A percentile compares a stretch with the other conserved stretches of the same genome.
Evolutionary conservation across 2,329 filamentous ascomycete genomes (phyloP).

Genomic region (Colletotrichum sidae): DNA sequence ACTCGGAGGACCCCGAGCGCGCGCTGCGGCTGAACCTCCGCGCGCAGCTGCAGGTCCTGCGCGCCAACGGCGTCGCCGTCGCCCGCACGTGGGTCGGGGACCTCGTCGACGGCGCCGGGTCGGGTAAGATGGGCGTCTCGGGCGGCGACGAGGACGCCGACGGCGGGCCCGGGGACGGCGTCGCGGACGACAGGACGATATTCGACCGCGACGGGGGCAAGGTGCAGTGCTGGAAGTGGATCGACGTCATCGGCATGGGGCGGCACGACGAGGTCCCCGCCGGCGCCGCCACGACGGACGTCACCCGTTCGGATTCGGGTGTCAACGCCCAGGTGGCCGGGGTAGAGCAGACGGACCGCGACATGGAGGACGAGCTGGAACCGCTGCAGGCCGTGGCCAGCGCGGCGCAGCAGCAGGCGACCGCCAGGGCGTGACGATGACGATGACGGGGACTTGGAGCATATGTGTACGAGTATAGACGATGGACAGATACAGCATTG

Average conservation of each 20-base stretch:
- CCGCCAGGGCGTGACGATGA: slow-evolving; percentile 9
- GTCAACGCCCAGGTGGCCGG: slow-evolving; percentile 25
- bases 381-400: slow-evolving; percentile 36
- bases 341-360: slow-evolving; percentile 27
- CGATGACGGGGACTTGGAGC: background rate
- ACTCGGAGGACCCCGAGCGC: slow-evolving; percentile 67
- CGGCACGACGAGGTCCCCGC: slow-evolving; percentile 36
- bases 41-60: slow-evolving; percentile 63
- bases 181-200: slow-evolving; percentile 63
- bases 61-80: slow-evolving; percentile 61
- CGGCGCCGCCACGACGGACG: background rate
- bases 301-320: background rate
- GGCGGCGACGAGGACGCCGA: slow-evolving; percentile 28
- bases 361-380: slow-evolving; percentile 39
- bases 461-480: background rate
- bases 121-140: slow-evolving; percentile 46
- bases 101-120: slow-evolving; percentile 59
- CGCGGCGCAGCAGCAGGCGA: slow-evolving; percentile 17
- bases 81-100: slow-evolving; percentile 62
- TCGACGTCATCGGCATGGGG: slow-evolving; percentile 64
- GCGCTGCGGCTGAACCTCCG: slow-evolving; percentile 63
- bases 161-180: slow-evolving; percentile 48
- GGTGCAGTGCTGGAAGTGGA: slow-evolving; percentile 64
- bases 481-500: background rate
- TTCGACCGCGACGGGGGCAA: slow-evolving; percentile 55